phyloP scores from a whole-genome alignment of 345 rosid genomes.

The Brassica juncea region DNA sequence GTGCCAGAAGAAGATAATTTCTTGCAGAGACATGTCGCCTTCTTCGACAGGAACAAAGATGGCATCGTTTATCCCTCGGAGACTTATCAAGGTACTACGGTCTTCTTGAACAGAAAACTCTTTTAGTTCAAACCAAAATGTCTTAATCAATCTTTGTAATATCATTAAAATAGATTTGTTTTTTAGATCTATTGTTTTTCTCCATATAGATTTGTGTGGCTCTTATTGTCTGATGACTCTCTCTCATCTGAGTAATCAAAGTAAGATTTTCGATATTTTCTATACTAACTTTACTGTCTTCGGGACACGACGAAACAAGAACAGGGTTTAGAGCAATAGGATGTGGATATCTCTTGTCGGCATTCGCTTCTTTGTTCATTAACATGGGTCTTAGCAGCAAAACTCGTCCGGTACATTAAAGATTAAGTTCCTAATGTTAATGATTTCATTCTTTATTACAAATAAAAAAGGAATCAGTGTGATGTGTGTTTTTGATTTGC shows the following conservation, averaged over 20 bases:
- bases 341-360: slow-evolving; percentile 47
- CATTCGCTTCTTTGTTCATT: slow-evolving; percentile 47
- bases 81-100: slow-evolving; percentile 59
- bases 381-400: slow-evolving; percentile 54
- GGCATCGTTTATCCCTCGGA: slow-evolving; percentile 82
- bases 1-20: slow-evolving; percentile 45
- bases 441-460: neutral
- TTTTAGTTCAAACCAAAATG: neutral
- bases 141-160: neutral
- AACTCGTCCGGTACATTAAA: slow-evolving; percentile 62
- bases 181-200: neutral
- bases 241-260: neutral
- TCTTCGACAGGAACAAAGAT: slow-evolving; percentile 77
- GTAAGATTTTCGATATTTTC: neutral
- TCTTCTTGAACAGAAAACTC: neutral
- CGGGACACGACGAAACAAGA: slow-evolving; percentile 1
- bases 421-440: neutral
- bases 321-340: slow-evolving; percentile 75
- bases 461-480: neutral
- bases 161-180: neutral
- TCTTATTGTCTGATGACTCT: slow-evolving; percentile 1
- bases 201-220: slow-evolving; percentile 2
- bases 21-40: slow-evolving; percentile 77
- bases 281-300: neutral
- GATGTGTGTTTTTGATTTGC: neutral